These are phyloP conservation scores for Colletotrichum tabaci DNA, from an alignment of 2,329 filamentous ascomycete species.

Conservation along the genomic window DNA sequence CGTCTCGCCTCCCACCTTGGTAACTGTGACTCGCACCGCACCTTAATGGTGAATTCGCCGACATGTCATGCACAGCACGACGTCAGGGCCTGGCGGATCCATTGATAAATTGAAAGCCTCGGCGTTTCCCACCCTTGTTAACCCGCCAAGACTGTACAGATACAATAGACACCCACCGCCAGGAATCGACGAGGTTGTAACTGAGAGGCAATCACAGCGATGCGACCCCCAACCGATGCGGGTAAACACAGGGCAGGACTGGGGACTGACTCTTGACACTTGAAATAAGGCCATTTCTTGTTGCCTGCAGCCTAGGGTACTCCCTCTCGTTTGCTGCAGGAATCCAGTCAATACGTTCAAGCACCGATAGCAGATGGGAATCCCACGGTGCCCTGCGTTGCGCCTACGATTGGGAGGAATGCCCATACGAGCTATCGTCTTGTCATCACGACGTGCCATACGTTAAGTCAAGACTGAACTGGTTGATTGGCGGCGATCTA, in stretches of 20 bases:
- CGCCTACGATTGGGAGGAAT: slow-evolving; percentile 7
- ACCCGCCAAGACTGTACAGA: no score
- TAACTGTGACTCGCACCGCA: neutral
- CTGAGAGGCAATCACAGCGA: slow-evolving; percentile 1
- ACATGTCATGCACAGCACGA: neutral
- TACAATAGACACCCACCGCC: no score
- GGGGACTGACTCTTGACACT: slow-evolving; percentile 19
- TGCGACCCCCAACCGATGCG: neutral
- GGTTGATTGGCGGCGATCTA: neutral
- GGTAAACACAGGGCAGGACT: slow-evolving; percentile 5
- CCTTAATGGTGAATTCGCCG: slow-evolving; percentile 4
- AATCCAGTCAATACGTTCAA: neutral
- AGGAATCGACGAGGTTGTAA: no score
- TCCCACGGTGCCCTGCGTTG: slow-evolving; percentile 12
- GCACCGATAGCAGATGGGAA: neutral
- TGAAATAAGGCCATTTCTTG: slow-evolving; percentile 16
- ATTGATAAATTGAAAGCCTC: slow-evolving; percentile 2
- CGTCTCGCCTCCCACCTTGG: slow-evolving; percentile 9
- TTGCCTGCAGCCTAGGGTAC: neutral
- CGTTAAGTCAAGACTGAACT: neutral
- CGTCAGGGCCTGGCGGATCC: slow-evolving; percentile 1
- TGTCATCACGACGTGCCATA: slow-evolving; percentile 9
- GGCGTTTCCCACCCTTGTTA: neutral
- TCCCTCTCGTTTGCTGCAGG: neutral
- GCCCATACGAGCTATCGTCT: slow-evolving; percentile 5